Percentiles rank a stretch among this genome's conserved stretches.
These are phyloP conservation scores for Stagonosporopsis tanaceti DNA, from an alignment of 2,329 filamentous ascomycete species.

Conservation along the genomic window DNA sequence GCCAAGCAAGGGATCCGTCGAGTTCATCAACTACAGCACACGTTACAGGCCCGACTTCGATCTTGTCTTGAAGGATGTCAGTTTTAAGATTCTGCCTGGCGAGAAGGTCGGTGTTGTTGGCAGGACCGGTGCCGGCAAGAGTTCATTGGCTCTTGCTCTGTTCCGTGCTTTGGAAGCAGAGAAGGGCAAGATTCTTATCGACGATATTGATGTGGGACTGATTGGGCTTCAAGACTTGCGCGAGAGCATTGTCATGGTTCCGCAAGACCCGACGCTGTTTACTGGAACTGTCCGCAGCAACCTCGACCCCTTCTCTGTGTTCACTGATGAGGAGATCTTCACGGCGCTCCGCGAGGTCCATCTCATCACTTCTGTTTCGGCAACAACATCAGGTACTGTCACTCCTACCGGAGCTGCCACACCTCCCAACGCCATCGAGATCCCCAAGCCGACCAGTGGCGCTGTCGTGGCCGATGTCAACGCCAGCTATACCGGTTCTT, in stretches of 20 bases:
- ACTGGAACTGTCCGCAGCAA: constrained; percentile 91
- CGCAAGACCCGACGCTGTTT: constrained; percentile 95
- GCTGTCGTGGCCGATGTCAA: constrained; percentile 38
- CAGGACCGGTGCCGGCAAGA: constrained; percentile 94
- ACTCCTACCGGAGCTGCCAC: constrained; percentile 31
- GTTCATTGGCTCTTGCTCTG: constrained; percentile 88
- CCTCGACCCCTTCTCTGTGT: constrained; percentile 87
- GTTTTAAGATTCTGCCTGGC: constrained; percentile 82
- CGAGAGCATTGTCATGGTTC: constrained; percentile 95
- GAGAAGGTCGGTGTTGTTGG: constrained; percentile 98
- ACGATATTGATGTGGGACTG: constrained; percentile 85
- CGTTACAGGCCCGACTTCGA: constrained; percentile 88
- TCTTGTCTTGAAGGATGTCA: constrained; percentile 81
- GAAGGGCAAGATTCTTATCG: constrained; percentile 86
- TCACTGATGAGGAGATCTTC: constrained; percentile 91
- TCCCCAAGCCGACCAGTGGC: constrained; percentile 41
- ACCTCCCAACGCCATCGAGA: constrained; percentile 39
- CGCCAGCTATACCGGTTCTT: constrained; percentile 35
- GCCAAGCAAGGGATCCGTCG: constrained; percentile 84
- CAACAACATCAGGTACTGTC: constrained; percentile 38
- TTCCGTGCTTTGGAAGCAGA: constrained; percentile 95
- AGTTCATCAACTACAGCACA: constrained; percentile 89
- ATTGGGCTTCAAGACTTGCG: constrained; percentile 95
- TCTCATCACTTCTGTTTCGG: constrained; percentile 68
- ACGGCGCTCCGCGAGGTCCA: constrained; percentile 86